phyloP scores from a whole-genome alignment of 1,284 basidiomycete species.

The Bondarzewia mesenterica region DNA sequence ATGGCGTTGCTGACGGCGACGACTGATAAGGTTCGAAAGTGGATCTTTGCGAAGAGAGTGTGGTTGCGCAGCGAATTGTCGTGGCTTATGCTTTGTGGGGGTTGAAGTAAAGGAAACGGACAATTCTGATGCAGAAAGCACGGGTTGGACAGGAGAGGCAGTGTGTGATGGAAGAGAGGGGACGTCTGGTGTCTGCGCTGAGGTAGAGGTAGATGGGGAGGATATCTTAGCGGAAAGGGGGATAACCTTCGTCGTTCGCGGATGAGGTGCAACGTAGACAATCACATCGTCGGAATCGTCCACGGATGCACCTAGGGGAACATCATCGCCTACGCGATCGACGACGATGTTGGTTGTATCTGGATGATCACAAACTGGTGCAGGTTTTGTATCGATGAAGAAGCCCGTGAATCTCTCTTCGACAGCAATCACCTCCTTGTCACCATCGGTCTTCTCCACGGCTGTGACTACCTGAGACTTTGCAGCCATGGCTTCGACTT shows the following conservation, averaged over 20 bases:
- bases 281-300: slow-evolving; percentile 31
- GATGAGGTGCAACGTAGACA: slow-evolving; percentile 33
- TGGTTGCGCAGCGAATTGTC: slow-evolving; percentile 6
- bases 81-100: slow-evolving; percentile 3
- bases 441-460: not conserved
- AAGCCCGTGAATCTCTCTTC: slow-evolving; percentile 36
- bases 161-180: too few species aligned
- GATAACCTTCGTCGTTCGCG: slow-evolving; percentile 16
- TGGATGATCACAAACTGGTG: slow-evolving; percentile 5
- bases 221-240: not conserved
- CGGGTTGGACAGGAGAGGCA: not conserved
- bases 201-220: not conserved
- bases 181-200: not conserved
- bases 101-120: slow-evolving; percentile 3
- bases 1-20: slow-evolving; percentile 14
- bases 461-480: not conserved
- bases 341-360: slow-evolving; percentile 5
- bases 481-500: slow-evolving; percentile 24
- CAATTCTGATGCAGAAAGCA: not conserved
- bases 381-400: slow-evolving; percentile 23
- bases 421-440: slow-evolving; percentile 11
- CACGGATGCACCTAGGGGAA: slow-evolving; percentile 2
- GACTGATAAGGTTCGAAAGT: slow-evolving; percentile 21
- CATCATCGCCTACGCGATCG: slow-evolving; percentile 10
- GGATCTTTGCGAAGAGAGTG: slow-evolving; percentile 18